phyloP scores from a whole-genome alignment of 2,329 filamentous ascomycete genomes.

The Madurella mycetomatis region DNA sequence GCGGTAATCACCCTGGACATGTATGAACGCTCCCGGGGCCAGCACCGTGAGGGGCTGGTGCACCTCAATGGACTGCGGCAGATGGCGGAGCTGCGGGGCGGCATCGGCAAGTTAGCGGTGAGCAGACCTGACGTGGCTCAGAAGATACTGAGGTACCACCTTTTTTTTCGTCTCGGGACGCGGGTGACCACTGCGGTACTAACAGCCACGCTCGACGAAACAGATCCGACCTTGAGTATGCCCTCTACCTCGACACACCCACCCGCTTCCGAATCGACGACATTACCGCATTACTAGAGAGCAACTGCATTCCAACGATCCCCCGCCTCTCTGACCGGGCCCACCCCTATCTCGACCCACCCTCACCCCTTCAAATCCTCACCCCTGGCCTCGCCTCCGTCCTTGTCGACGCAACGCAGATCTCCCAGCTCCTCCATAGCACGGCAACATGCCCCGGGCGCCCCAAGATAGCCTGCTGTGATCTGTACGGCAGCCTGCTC shows the following conservation, averaged over 20 bases:
- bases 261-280: conserved; percentile 5
- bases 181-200: no score
- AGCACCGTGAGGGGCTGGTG: conserved; percentile 24
- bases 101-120: conserved; percentile 21
- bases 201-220: no score
- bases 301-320: not conserved
- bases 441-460: not conserved
- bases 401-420: not conserved
- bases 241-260: conserved; percentile 5
- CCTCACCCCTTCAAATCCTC: not conserved
- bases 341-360: not conserved
- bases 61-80: conserved; percentile 30
- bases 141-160: conserved; percentile 8
- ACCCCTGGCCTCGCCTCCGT: not conserved
- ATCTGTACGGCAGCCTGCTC: conserved; percentile 28
- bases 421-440: not conserved
- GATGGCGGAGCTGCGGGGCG: conserved; percentile 32
- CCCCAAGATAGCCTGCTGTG: conserved; percentile 17
- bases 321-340: no score
- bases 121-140: not conserved
- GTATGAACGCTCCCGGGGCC: conserved; percentile 25
- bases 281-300: not conserved
- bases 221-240: conserved; percentile 11
- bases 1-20: conserved; percentile 26
- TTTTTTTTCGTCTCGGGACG: not conserved